Base-by-base conservation (phyloP, 148 eudicot species). In the Chenopodium album region DNA sequence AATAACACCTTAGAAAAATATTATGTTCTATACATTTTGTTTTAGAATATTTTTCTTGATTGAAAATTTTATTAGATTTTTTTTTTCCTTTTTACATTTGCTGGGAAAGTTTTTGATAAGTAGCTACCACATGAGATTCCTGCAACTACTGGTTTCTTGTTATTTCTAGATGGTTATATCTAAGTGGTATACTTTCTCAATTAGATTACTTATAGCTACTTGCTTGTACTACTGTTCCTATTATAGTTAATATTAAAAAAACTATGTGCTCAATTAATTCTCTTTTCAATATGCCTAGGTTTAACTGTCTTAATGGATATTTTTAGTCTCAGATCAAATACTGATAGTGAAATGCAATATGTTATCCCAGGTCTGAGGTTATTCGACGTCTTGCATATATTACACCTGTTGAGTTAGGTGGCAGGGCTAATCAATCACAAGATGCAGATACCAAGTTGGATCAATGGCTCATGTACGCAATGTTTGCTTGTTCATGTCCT, bases 391-490 rank as follows among this genome's bases (percentile, higher is more conserved):
- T 96, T 89, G 90, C 89, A 86, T 94, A 90, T 85, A 90, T 96
- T 75, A 96, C 99, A 48, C 97, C 99, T 78, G 59, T 85, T 60
- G 99, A 96, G 86, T 90, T 96, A 85, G 99, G 99, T 37, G 99
- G 98, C 76, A 96, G 93, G 87, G 95, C 95, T 86, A 85, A 89
- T 82, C 99, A 89, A 83, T 86, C 97, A 67, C 98, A 92, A 84
- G 99, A 96, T 81, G 83, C 91, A 26, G 99, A 96, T 81, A 94
- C 83, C 86, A 96, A 94, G 87, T 89, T 94, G 87, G 99, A 96
- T 84, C 99, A 94, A 79, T 96, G 99, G 99, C 94, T 94, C 81
- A 94, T 96, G 95, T 96, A 96, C 90, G 97, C 98, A 41, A 91
- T 94, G 90, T 94, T 96, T 89, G 99, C 98, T 77, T 94, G 98